phyloP scores from a whole-genome alignment of 805 yeast species.

The Kregervanrija pseudodelftensis region DNA sequence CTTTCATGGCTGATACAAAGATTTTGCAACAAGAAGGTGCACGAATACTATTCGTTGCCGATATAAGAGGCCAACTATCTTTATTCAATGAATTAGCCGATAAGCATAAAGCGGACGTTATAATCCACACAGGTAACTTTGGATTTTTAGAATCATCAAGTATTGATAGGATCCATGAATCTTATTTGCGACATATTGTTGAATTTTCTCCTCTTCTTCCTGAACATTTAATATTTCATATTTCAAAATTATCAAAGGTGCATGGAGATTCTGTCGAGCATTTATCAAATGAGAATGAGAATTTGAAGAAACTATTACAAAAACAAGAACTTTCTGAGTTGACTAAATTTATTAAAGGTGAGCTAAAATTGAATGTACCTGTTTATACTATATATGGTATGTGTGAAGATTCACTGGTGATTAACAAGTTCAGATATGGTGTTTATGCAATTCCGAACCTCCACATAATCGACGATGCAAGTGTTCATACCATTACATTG shows the following conservation, averaged over 20 bases:
- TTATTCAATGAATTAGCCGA: conserved; percentile 43
- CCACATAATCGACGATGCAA: conserved; percentile 52
- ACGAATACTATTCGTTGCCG: conserved; percentile 34
- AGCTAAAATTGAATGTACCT: conserved; percentile 41
- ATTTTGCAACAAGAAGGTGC: neutral
- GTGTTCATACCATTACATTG: conserved; percentile 36
- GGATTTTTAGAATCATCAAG: conserved; percentile 65
- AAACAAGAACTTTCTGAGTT: conserved; percentile 44
- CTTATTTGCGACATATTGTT: conserved; percentile 56
- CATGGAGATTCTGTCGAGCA: conserved; percentile 35
- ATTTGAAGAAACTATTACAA: conserved; percentile 28
- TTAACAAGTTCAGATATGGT: conserved; percentile 55
- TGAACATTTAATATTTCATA: conserved; percentile 38
- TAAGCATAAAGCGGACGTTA: conserved; percentile 39
- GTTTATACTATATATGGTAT: conserved; percentile 76
- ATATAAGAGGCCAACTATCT: conserved; percentile 47
- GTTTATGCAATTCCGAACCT: conserved; percentile 49
- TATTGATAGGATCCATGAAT: conserved; percentile 46
- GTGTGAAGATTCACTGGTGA: conserved; percentile 63
- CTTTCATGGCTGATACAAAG: too few relatives aligned
- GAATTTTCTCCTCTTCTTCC: conserved; percentile 57
- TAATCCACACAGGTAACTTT: conserved; percentile 72
- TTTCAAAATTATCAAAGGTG: conserved; percentile 44
- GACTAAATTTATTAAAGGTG: conserved; percentile 39
- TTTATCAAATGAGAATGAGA: conserved; percentile 30